phyloP scores from a whole-genome alignment of 148 eudicot genomes.

The Salicornia ramosissima region DNA sequence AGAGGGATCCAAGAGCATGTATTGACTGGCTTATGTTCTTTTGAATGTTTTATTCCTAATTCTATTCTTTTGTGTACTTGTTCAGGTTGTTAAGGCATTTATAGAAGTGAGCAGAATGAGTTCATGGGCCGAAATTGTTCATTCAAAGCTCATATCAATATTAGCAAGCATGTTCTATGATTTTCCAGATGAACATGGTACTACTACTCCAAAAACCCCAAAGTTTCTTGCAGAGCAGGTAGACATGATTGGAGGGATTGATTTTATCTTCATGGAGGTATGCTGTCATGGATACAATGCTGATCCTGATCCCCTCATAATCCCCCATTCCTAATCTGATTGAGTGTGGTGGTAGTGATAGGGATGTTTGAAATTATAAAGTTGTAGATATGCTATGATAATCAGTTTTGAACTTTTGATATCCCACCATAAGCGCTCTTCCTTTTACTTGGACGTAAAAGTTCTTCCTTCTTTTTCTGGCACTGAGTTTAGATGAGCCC shows the following conservation, averaged over 20 bases:
- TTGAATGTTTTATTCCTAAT: background rate
- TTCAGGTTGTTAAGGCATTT: constrained; percentile 77
- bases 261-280: constrained; percentile 89
- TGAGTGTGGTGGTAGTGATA: background rate
- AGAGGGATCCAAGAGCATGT: background rate
- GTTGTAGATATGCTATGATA: background rate
- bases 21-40: background rate
- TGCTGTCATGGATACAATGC: constrained; percentile 6
- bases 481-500: background rate
- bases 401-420: background rate
- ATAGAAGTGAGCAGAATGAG: constrained; percentile 69
- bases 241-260: constrained; percentile 92
- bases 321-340: background rate
- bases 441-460: background rate
- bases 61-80: constrained; percentile 3
- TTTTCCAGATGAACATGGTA: constrained; percentile 45
- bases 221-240: constrained; percentile 65
- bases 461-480: background rate
- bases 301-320: background rate
- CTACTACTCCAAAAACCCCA: constrained; percentile 32
- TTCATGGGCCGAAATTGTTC: constrained; percentile 95
- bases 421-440: too few species aligned
- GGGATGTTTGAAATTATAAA: background rate
- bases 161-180: constrained; percentile 90
- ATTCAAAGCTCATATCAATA: constrained; percentile 85